Percentiles rank a stretch among this genome's conserved stretches.
Conservation (phyloP, 208 protist species). For the Leishmania braziliensis region DNA sequence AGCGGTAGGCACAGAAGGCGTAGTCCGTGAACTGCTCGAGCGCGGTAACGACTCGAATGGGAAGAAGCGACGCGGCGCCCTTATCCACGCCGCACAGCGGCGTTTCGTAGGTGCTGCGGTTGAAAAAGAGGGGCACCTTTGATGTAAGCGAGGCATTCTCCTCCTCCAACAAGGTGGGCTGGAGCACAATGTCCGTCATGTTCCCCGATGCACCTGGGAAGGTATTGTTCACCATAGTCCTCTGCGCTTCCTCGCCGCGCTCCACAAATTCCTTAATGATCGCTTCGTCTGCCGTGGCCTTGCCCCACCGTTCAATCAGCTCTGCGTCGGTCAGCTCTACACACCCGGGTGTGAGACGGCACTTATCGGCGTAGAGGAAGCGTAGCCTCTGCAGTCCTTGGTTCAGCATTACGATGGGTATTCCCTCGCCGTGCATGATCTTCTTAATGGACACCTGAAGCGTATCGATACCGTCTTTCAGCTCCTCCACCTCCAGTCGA, state of each 20-base stretch:
- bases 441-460: slow-evolving; percentile 24
- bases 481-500: slow-evolving; percentile 16
- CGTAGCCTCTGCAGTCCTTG: slow-evolving; percentile 21
- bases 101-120: slow-evolving; percentile 26
- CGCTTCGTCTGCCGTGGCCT: slow-evolving; percentile 10
- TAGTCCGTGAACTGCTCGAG: slow-evolving; percentile 23
- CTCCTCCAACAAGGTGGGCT: slow-evolving; percentile 19
- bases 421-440: slow-evolving; percentile 25
- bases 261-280: slow-evolving; percentile 15
- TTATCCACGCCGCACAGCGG: slow-evolving; percentile 15
- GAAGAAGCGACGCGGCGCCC: background rate
- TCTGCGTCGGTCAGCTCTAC: slow-evolving; percentile 26
- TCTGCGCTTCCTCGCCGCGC: slow-evolving; percentile 19
- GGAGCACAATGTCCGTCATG: slow-evolving; percentile 15
- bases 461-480: slow-evolving; percentile 17
- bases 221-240: slow-evolving; percentile 3
- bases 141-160: background rate
- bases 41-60: slow-evolving; percentile 7
- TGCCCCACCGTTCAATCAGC: slow-evolving; percentile 26
- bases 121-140: slow-evolving; percentile 24
- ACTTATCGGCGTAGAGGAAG: slow-evolving; percentile 10
- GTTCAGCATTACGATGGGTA: slow-evolving; percentile 21
- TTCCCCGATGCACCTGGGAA: slow-evolving; percentile 3
- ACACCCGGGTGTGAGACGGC: slow-evolving; percentile 20
- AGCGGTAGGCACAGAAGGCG: slow-evolving; percentile 50